A percentile compares a stretch with the other conserved stretches of the same genome.
These are phyloP conservation scores for Phytophthora pistaciae DNA, from an alignment of 352 stramenopile genomes.

Conservation along the genomic window DNA sequence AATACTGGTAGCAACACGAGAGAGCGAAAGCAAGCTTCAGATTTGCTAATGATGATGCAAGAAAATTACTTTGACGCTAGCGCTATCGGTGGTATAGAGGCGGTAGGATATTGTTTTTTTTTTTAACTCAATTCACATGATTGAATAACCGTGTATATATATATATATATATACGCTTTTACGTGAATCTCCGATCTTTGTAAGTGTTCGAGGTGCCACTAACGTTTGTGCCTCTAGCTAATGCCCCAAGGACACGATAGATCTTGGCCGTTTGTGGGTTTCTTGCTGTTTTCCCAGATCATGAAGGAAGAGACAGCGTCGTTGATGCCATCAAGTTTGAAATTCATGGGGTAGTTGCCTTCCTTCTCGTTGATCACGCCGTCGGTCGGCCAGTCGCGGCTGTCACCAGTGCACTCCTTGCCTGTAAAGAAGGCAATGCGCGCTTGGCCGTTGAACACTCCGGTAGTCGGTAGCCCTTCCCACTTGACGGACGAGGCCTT, in stretches of 20 bases:
- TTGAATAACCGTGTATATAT: too few species aligned
- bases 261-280: background rate
- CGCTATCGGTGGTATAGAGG: background rate
- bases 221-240: background rate
- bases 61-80: background rate
- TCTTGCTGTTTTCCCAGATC: background rate
- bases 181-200: too few species aligned
- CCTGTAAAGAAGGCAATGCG: constrained; percentile 6
- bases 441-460: constrained; percentile 17
- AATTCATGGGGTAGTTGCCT: background rate
- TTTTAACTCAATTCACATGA: too few species aligned
- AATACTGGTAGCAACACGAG: too few species aligned
- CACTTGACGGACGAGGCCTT: constrained; percentile 36
- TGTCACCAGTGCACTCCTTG: constrained; percentile 7
- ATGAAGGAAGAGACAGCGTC: background rate
- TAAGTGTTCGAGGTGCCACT: background rate
- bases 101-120: too few species aligned
- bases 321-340: background rate
- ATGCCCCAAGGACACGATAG: background rate
- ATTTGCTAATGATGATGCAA: too few species aligned
- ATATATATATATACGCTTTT: too few species aligned
- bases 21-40: too few species aligned
- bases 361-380: constrained; percentile 1
- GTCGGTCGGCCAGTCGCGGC: constrained; percentile 21
- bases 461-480: constrained; percentile 14